phyloP scores from a whole-genome alignment of 2,329 filamentous ascomycete genomes.

The Claviceps maximensis region DNA sequence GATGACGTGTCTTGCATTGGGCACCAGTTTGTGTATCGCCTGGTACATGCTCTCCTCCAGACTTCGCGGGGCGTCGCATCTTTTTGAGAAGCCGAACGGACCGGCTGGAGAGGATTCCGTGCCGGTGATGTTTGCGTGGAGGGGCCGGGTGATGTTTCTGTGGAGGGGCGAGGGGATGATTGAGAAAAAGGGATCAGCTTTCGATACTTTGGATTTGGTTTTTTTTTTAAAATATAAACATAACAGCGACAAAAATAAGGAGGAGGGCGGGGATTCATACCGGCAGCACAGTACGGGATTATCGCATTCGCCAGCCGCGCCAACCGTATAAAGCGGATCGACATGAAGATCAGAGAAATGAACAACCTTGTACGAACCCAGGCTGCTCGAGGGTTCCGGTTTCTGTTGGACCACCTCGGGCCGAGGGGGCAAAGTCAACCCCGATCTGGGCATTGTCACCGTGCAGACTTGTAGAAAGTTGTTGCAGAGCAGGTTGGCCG shows the following conservation, averaged over 20 bases:
- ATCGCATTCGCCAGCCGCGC: conserved; percentile 10
- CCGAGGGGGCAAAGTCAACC: background rate
- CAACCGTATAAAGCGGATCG: background rate
- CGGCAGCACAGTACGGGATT: background rate
- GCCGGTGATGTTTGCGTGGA: background rate
- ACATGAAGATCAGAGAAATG: conserved; percentile 1
- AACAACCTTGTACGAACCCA: background rate
- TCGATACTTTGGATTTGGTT: too few species aligned
- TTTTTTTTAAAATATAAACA: too few species aligned
- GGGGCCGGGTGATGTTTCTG: background rate
- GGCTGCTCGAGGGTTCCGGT: too few species aligned
- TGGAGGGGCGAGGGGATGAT: too few species aligned
- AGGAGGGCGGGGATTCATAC: conserved; percentile 4
- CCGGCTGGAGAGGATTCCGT: background rate
- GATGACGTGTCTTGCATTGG: background rate
- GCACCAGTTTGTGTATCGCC: background rate
- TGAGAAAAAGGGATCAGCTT: too few species aligned
- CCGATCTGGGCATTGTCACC: background rate
- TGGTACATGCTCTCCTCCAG: conserved; percentile 3
- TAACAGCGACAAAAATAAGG: too few species aligned
- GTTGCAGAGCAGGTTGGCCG: background rate
- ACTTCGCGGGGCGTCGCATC: background rate
- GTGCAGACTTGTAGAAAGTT: background rate
- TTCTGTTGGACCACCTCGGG: too few species aligned
- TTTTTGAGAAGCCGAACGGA: background rate